These are phyloP conservation scores for Aspergillus oerlinghausenensis DNA, from an alignment of 2,329 filamentous ascomycete genomes.

Conservation along the genomic window DNA sequence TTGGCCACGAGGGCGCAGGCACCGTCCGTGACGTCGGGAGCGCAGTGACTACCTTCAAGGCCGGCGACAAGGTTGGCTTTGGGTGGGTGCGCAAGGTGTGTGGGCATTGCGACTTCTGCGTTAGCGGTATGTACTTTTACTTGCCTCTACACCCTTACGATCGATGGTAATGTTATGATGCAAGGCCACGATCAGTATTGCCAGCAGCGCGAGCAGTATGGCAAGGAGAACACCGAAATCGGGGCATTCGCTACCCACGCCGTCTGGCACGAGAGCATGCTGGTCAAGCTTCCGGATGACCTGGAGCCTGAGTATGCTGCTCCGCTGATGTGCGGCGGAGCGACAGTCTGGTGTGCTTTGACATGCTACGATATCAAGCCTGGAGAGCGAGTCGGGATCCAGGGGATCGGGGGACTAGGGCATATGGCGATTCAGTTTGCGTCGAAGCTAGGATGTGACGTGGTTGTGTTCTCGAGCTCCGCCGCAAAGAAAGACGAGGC, in stretches of 20 bases:
- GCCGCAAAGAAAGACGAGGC: constrained; percentile 13
- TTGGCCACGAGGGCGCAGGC: constrained; percentile 54
- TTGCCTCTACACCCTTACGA: background rate
- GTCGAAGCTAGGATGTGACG: constrained; percentile 60
- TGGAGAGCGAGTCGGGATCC: constrained; percentile 8
- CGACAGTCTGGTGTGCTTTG: constrained; percentile 5
- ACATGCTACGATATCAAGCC: constrained; percentile 6
- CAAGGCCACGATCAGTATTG: constrained; percentile 22
- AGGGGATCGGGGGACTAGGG: constrained; percentile 10
- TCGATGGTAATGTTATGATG: background rate
- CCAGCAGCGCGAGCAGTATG: constrained; percentile 21
- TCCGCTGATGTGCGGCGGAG: constrained; percentile 12
- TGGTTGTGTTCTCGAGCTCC: constrained; percentile 15
- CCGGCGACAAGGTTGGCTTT: constrained; percentile 32
- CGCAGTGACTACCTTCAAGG: constrained; percentile 42
- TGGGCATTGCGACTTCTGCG: constrained; percentile 28
- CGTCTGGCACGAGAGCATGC: constrained; percentile 22
- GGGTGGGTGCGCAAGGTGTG: constrained; percentile 27
- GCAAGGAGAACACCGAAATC: constrained; percentile 23
- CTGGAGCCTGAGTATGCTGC: constrained; percentile 4
- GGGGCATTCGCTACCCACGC: constrained; percentile 27
- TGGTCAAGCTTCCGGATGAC: background rate
- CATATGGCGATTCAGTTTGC: constrained; percentile 50
- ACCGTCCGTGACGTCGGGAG: constrained; percentile 46
- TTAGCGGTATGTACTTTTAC: constrained; percentile 11